phyloP scores from a whole-genome alignment of 2,329 filamentous ascomycete genomes.

The Thielaviopsis musarum region DNA sequence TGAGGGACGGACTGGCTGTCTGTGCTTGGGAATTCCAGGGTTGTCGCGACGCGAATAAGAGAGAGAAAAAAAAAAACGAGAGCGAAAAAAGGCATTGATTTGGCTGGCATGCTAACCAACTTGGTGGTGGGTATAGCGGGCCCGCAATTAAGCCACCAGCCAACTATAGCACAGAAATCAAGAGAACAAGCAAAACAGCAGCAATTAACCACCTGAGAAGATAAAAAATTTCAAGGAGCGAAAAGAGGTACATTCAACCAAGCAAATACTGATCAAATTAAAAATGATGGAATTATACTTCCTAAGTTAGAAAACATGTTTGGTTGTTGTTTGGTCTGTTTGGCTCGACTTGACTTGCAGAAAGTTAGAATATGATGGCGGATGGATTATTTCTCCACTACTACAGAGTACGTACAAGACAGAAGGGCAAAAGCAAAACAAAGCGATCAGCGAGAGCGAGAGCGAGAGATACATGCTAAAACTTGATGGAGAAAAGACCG shows the following conservation, averaged over 20 bases:
- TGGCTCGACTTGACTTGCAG: too few relatives aligned
- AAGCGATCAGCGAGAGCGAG: too few relatives aligned
- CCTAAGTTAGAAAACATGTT: too few relatives aligned
- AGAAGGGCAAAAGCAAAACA: too few relatives aligned
- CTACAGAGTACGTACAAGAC: too few relatives aligned
- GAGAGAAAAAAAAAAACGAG: neutral
- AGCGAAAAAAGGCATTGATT: neutral
- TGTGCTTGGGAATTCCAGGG: neutral
- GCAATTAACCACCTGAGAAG: neutral
- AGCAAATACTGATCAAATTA: too few relatives aligned
- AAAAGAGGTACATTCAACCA: neutral
- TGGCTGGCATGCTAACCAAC: neutral
- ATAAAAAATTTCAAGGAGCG: neutral
- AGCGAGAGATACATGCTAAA: too few relatives aligned
- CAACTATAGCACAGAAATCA: neutral
- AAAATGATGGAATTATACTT: too few relatives aligned
- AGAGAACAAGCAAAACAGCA: neutral
- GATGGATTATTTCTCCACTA: too few relatives aligned
- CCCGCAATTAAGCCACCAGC: neutral
- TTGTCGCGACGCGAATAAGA: constrained; percentile 1
- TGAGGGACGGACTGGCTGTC: neutral
- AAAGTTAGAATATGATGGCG: too few relatives aligned
- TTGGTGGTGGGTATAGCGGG: neutral
- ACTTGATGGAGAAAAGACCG: too few relatives aligned
- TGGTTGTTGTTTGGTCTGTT: too few relatives aligned